Evolutionary conservation across 345 rosid genomes (phyloP).

Genomic region (Eucalyptus paniculata): DNA sequence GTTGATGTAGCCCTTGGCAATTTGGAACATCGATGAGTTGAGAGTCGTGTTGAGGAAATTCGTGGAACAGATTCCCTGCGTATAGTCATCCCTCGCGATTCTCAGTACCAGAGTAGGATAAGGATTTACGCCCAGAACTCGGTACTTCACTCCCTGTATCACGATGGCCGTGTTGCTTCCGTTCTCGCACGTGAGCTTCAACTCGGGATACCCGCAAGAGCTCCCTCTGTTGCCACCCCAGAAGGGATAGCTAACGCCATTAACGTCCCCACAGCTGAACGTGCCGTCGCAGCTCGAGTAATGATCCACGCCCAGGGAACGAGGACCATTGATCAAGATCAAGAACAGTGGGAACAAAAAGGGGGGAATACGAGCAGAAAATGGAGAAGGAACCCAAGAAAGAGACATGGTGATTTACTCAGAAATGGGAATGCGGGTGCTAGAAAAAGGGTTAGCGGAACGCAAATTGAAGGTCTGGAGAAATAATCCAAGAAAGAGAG

Average conservation of each 20-base stretch:
- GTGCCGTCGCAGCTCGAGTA: neutral
- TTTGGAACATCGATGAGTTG: neutral
- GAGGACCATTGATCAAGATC: neutral
- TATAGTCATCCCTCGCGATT: slow-evolving; percentile 9
- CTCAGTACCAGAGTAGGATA: neutral
- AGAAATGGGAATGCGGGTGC: neutral
- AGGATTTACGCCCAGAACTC: neutral
- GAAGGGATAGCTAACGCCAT: slow-evolving; percentile 8
- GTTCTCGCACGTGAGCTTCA: slow-evolving; percentile 8
- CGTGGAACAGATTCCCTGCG: neutral
- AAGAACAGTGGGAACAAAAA: neutral
- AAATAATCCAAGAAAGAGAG: neutral
- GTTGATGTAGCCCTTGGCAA: neutral
- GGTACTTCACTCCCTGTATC: neutral
- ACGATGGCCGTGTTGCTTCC: neutral
- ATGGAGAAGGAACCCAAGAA: neutral
- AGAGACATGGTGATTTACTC: neutral
- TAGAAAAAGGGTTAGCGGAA: neutral
- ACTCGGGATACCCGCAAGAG: slow-evolving; percentile 9
- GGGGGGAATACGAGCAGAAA: neutral
- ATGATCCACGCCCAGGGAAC: neutral
- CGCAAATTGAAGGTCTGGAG: neutral
- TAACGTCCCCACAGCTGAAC: slow-evolving; percentile 3
- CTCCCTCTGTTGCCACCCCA: slow-evolving; percentile 5
- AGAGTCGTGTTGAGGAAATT: slow-evolving; percentile 4